Base-by-base conservation (phyloP, 176 grass and related monocot genomes). In the Oryza coarctata region DNA sequence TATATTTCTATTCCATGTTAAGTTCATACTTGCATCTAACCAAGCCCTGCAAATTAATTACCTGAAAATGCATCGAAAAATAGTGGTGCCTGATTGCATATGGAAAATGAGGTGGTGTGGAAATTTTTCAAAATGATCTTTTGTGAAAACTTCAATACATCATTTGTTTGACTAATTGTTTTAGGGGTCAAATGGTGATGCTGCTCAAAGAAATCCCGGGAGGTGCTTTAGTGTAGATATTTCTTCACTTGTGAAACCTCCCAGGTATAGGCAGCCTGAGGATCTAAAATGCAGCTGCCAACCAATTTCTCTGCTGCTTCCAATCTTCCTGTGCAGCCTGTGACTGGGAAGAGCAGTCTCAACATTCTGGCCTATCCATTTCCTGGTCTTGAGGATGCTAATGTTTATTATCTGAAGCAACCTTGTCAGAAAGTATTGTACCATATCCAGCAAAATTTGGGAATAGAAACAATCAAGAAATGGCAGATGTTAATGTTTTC, bases 181-280 rank as follows among this genome's bases (percentile, higher is more conserved):
- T 62, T 68, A 98, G 96, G 89, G 81, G 86, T 67, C 85, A 82
- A 81, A 64, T 61, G 58, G 20, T 4, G 43, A 47, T 83, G 26
- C 74, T 81, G 66, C 79, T 84, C 80, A 86, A 84, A 82, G 69
- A 81, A 91, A 87, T 65, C 52, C 49, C 4, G 58, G 73, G 64
- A 79, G 11, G 25, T 69, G 73, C 43, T 71, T 65, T 64, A 50
- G 72, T 41, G 36, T 36, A 55, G 82, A 79, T 70, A 72, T 60
- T 68, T 78, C 86, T 74, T 45, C 61, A 38, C 30, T 73, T 71
- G 74, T 67, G 67, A 93, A 83, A 74, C 75, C 79, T 69, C 79
- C 63, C 62, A 88, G 57, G 69, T 72, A 81, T 44, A 88, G 73
- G 63, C 70, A 65, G 60, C 45, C 62, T 38, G 72, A 75, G 26